These are phyloP conservation scores for Penicillium sp. DNA, from an alignment of 2,329 filamentous ascomycete genomes.

Conservation along the genomic window DNA sequence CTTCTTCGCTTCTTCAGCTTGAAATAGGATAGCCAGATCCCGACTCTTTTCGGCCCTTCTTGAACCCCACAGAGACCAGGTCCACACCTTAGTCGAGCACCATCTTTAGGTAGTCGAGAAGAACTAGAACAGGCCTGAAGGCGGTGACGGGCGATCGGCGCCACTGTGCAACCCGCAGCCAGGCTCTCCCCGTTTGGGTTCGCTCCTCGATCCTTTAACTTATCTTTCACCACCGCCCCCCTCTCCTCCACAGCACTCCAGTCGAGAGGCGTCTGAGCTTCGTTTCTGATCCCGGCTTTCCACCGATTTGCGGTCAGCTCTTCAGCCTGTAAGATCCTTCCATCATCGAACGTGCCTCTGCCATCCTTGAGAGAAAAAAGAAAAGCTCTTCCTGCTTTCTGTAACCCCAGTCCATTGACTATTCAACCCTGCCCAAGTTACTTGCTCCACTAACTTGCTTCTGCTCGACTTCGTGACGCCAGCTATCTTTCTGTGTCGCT, in stretches of 20 bases:
- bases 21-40: not conserved
- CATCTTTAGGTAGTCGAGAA: not conserved
- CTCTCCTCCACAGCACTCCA: not conserved
- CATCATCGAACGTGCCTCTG: constrained; percentile 30
- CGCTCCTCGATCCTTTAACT: constrained; percentile 17
- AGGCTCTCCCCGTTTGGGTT: constrained; percentile 8
- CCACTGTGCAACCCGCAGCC: constrained; percentile 9
- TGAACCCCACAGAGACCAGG: not conserved
- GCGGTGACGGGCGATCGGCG: constrained; percentile 25
- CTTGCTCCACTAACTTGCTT: constrained; percentile 15
- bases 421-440: constrained; percentile 3
- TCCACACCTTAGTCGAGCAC: not conserved
- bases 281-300: constrained; percentile 13
- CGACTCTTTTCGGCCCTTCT: not conserved
- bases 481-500: constrained; percentile 21
- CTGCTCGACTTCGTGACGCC: constrained; percentile 26
- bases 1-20: not conserved
- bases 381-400: constrained; percentile 5
- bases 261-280: constrained; percentile 12
- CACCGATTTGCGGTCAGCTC: constrained; percentile 20
- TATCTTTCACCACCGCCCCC: not conserved
- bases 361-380: constrained; percentile 5
- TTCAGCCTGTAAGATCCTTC: constrained; percentile 34
- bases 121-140: not conserved
- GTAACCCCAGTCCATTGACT: not conserved